phyloP scores from a whole-genome alignment of 192 early-diverging fungal genomes.

The Mortierella hygrophila region DNA sequence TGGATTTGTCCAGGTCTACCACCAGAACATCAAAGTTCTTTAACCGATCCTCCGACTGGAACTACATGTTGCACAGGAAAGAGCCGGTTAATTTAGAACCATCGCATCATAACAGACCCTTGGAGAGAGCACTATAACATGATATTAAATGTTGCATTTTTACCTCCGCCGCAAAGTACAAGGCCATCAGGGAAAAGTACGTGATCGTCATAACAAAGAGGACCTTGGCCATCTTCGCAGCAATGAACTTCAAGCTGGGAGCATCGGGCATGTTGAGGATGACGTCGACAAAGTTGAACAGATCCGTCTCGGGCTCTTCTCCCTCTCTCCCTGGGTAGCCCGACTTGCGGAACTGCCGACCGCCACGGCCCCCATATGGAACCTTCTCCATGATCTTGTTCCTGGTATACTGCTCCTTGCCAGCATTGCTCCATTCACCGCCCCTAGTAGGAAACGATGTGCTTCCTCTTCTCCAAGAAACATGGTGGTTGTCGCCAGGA shows the following conservation, averaged over 20 bases:
- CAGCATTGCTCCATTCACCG: neutral
- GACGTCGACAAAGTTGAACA: slow-evolving; percentile 38
- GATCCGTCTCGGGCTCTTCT: slow-evolving; percentile 44
- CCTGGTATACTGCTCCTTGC: neutral
- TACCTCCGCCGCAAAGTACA: slow-evolving; percentile 46
- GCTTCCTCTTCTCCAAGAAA: neutral
- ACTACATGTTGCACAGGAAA: slow-evolving; percentile 9
- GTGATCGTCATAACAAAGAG: slow-evolving; percentile 27
- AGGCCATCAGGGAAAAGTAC: slow-evolving; percentile 43
- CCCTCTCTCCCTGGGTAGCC: slow-evolving; percentile 35
- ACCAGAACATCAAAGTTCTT: slow-evolving; percentile 33
- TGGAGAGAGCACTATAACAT: neutral
- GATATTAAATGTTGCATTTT: neutral
- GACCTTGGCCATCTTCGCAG: slow-evolving; percentile 18
- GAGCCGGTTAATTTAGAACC: neutral
- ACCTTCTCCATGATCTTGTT: neutral
- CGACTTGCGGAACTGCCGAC: slow-evolving; percentile 11
- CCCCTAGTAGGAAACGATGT: neutral
- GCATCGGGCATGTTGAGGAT: slow-evolving; percentile 28
- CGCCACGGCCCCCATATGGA: neutral
- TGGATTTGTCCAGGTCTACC: slow-evolving; percentile 40
- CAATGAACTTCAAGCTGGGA: slow-evolving; percentile 9
- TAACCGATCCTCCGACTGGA: slow-evolving; percentile 7
- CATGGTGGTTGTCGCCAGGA: neutral
- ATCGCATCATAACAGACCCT: neutral